Evolutionary conservation across 192 early-diverging fungal genomes (phyloP).

Genomic region (Dimargaris xerosporica): DNA sequence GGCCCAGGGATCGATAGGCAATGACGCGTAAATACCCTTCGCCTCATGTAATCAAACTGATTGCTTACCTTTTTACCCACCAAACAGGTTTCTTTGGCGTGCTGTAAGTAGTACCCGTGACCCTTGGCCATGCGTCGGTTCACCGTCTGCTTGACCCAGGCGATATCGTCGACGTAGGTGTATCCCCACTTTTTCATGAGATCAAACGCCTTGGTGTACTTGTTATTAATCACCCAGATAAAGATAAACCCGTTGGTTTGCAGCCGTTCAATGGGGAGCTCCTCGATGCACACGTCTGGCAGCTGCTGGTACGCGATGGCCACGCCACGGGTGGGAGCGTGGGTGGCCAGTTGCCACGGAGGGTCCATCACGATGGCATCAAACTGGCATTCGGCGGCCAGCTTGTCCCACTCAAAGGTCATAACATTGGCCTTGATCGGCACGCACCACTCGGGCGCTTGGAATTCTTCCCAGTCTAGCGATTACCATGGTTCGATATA

Average conservation of each 20-base stretch:
- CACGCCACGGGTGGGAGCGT: constrained; percentile 83
- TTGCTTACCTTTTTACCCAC: constrained; percentile 69
- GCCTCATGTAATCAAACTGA: too few species aligned
- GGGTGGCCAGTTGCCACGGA: constrained; percentile 91
- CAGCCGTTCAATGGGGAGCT: constrained; percentile 71
- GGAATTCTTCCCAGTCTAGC: constrained; percentile 59
- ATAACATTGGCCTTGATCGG: constrained; percentile 92
- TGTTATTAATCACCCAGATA: constrained; percentile 99
- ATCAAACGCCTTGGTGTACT: constrained; percentile 89
- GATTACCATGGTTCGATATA: background rate
- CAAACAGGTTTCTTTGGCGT: constrained; percentile 94
- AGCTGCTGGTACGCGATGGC: constrained; percentile 93
- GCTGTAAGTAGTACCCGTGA: constrained; percentile 93
- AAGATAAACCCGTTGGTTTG: constrained; percentile 85
- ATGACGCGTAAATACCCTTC: too few species aligned
- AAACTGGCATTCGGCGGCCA: constrained; percentile 74
- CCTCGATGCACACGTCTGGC: constrained; percentile 85
- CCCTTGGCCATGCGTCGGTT: constrained; percentile 95
- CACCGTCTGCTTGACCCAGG: constrained; percentile 95
- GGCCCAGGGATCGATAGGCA: too few species aligned
- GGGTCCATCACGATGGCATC: constrained; percentile 92
- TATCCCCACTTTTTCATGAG: constrained; percentile 94
- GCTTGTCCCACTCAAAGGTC: constrained; percentile 82
- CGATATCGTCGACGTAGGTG: constrained; percentile 86
- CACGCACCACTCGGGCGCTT: constrained; percentile 84